phyloP scores from a whole-genome alignment of 768 basidiomycete species.

The Roridomyces roridus region DNA sequence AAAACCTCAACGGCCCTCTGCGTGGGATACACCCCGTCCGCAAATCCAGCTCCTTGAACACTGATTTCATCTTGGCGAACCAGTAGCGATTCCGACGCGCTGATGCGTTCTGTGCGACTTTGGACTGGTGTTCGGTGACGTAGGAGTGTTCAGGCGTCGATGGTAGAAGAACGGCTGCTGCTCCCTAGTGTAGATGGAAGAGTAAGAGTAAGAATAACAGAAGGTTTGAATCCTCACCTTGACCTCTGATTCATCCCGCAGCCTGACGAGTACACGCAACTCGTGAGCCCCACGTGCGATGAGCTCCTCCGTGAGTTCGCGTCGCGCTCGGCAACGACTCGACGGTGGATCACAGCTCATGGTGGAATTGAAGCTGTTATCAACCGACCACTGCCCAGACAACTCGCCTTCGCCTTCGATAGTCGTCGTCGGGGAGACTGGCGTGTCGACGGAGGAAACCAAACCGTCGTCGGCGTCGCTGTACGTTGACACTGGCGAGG shows the following conservation, averaged over 20 bases:
- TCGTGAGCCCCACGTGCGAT: constrained; percentile 23
- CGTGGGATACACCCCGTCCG: constrained; percentile 19
- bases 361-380: no score
- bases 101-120: constrained; percentile 24
- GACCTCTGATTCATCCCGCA: constrained; percentile 6
- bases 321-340: no score
- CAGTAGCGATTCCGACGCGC: constrained; percentile 22
- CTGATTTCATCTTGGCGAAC: constrained; percentile 29
- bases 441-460: no score
- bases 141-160: constrained; percentile 9
- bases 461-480: no score
- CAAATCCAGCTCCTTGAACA: constrained; percentile 30
- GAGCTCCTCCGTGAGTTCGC: constrained; percentile 19
- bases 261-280: constrained; percentile 11
- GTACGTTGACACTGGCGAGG: neutral
- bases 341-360: no score
- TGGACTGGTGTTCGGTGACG: constrained; percentile 16
- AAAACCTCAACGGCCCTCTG: constrained; percentile 23
- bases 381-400: no score
- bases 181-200: no score
- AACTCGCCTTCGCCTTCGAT: no score
- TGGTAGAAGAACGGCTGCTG: no score
- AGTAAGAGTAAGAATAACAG: no score
- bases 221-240: no score
- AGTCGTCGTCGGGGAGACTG: no score